Evolutionary conservation across 2,329 filamentous ascomycete genomes (phyloP).

Genomic region (Berkeleyomyces basicola): DNA sequence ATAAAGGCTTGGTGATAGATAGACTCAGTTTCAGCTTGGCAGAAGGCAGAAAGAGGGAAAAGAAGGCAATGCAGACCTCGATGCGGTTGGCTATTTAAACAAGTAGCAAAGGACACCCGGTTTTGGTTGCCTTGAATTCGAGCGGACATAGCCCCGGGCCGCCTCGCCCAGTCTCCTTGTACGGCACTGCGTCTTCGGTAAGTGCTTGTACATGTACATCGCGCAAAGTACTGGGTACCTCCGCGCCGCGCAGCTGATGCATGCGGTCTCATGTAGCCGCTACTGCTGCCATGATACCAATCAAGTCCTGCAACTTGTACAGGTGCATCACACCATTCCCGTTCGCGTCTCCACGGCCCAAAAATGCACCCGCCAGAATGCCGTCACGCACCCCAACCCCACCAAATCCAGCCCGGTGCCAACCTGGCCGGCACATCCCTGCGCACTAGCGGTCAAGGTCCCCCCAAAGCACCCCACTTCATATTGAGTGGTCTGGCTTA

Average conservation of each 20-base stretch:
- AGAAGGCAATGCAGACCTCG: neutral
- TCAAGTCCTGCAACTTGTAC: neutral
- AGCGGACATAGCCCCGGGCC: neutral
- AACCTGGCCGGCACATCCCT: neutral
- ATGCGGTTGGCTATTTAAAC: neutral
- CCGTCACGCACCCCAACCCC: neutral
- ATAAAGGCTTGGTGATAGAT: neutral
- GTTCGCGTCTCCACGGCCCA: neutral
- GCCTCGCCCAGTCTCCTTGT: neutral
- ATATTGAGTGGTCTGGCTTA: slow-evolving; percentile 2
- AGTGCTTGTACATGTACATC: neutral
- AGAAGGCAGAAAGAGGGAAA: neutral
- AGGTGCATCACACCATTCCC: neutral
- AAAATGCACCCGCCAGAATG: neutral
- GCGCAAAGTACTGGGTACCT: neutral
- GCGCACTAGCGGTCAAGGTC: neutral
- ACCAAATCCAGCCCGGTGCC: neutral
- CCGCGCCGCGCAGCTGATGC: neutral
- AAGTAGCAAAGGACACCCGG: neutral
- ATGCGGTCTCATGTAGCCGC: neutral
- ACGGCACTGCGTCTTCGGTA: neutral
- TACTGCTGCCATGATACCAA: neutral
- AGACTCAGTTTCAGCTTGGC: neutral
- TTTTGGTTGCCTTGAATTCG: neutral
- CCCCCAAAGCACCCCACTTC: neutral